phyloP scores from a whole-genome alignment of 306 rosid genomes.

The Acacia acuminata region DNA sequence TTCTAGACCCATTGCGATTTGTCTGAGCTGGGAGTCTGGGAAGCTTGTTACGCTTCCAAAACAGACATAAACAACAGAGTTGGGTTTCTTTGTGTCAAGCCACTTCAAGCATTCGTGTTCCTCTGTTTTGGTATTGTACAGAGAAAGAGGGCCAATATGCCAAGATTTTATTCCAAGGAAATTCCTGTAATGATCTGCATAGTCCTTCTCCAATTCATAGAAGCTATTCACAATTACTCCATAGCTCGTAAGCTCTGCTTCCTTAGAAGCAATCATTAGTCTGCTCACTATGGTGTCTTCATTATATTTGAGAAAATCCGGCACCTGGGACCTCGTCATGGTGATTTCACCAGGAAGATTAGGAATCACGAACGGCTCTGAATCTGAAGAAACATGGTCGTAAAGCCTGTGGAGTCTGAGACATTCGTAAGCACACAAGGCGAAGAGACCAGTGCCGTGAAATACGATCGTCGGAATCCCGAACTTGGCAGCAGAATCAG shows the following conservation, averaged over 20 bases:
- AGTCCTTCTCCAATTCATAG: slow-evolving; percentile 35
- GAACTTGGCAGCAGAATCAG: not conserved
- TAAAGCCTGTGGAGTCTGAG: not conserved
- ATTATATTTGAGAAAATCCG: not conserved
- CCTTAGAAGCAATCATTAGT: not conserved
- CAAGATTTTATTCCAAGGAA: slow-evolving; percentile 42
- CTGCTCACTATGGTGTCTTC: not conserved
- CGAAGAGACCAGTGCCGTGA: not conserved
- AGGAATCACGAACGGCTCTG: not conserved
- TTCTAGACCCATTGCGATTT: slow-evolving; percentile 29
- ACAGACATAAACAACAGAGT: slow-evolving; percentile 31
- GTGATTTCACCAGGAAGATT: not conserved
- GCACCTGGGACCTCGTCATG: not conserved
- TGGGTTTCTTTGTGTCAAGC: slow-evolving; percentile 24
- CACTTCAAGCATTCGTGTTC: slow-evolving; percentile 20
- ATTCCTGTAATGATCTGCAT: slow-evolving; percentile 35
- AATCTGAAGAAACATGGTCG: not conserved
- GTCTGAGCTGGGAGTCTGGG: slow-evolving; percentile 1
- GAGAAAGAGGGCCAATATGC: slow-evolving; percentile 46
- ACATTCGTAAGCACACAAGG: slow-evolving; percentile 1
- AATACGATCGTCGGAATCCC: not conserved
- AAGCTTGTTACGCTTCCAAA: slow-evolving; percentile 27
- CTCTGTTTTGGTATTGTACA: not conserved
- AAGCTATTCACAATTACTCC: slow-evolving; percentile 49
- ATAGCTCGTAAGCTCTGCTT: slow-evolving; percentile 36